phyloP scores from a whole-genome alignment of 2,329 filamentous ascomycete genomes.

The Cercospora sp. region DNA sequence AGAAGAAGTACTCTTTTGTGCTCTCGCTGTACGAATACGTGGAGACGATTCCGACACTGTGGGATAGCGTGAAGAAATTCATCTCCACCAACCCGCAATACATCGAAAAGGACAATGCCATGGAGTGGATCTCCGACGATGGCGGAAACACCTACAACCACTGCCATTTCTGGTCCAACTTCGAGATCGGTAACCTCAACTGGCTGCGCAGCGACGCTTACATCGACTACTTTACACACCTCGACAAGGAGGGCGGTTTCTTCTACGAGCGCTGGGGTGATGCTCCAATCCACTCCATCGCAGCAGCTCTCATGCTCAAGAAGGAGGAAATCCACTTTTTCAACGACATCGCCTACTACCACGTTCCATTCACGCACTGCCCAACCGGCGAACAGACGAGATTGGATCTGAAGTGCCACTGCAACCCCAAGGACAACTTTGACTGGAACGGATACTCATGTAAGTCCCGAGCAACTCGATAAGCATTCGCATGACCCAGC shows the following conservation, averaged over 20 bases:
- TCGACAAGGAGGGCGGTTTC: constrained; percentile 92
- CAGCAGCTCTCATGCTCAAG: constrained; percentile 78
- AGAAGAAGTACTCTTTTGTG: constrained; percentile 98
- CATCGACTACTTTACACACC: constrained; percentile 81
- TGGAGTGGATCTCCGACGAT: constrained; percentile 90
- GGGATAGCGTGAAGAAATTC: constrained; percentile 94
- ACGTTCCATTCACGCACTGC: constrained; percentile 97
- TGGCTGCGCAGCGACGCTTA: constrained; percentile 92
- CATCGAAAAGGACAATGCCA: constrained; percentile 77
- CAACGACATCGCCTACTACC: constrained; percentile 97
- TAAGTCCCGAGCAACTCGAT: constrained; percentile 52
- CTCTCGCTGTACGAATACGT: constrained; percentile 94
- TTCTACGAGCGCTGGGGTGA: constrained; percentile 99
- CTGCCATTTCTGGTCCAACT: constrained; percentile 99
- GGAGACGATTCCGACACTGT: constrained; percentile 93
- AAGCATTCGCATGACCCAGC: not conserved
- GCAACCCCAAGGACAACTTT: constrained; percentile 95
- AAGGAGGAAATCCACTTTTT: constrained; percentile 98
- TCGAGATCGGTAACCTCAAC: constrained; percentile 89
- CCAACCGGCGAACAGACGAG: constrained; percentile 85
- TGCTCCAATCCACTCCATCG: constrained; percentile 97
- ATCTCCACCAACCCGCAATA: constrained; percentile 88
- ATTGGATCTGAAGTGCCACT: constrained; percentile 85
- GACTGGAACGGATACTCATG: constrained; percentile 99
- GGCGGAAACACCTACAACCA: constrained; percentile 90